Conservation (phyloP, 176 grass and related monocot genomes). For the Typha latifolia region DNA sequence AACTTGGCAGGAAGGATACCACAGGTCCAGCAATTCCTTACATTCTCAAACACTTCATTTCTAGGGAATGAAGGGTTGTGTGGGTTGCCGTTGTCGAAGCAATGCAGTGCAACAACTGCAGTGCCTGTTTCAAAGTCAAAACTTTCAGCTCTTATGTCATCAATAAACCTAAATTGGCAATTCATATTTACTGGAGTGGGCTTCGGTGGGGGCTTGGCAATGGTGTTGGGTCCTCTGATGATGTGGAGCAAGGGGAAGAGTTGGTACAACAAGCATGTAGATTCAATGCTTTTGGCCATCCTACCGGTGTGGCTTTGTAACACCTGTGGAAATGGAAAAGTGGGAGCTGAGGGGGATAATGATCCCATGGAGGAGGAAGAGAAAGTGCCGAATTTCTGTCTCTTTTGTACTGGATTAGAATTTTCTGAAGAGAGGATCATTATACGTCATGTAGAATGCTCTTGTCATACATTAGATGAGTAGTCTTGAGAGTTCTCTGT, state of each 20-base stretch:
- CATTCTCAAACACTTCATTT: conserved; percentile 23
- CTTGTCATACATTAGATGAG: conserved; percentile 15
- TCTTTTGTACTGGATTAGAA: conserved; percentile 35
- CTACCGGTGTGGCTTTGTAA: conserved; percentile 13
- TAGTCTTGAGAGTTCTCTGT: conserved; percentile 9
- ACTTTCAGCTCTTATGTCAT: not conserved
- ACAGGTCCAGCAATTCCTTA: conserved; percentile 15
- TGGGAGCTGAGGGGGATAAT: conserved; percentile 11
- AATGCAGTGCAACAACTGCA: not conserved
- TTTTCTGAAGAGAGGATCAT: conserved; percentile 12
- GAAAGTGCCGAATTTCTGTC: conserved; percentile 27
- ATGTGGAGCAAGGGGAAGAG: conserved; percentile 26
- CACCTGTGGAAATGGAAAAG: conserved; percentile 21
- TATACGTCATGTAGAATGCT: conserved; percentile 30
- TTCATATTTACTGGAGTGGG: conserved; percentile 24
- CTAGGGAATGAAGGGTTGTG: conserved; percentile 32
- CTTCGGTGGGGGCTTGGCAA: conserved; percentile 25
- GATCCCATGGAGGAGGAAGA: conserved; percentile 23
- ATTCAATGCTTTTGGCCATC: conserved; percentile 18
- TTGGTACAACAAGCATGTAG: conserved; percentile 18
- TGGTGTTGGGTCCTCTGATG: conserved; percentile 15
- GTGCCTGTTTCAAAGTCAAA: not conserved
- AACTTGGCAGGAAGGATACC: conserved; percentile 29
- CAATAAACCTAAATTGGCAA: conserved; percentile 24
- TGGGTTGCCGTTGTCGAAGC: conserved; percentile 11